phyloP scores from a whole-genome alignment of 129 eudicot species.

The Rutidosis leptorrhynchoides region DNA sequence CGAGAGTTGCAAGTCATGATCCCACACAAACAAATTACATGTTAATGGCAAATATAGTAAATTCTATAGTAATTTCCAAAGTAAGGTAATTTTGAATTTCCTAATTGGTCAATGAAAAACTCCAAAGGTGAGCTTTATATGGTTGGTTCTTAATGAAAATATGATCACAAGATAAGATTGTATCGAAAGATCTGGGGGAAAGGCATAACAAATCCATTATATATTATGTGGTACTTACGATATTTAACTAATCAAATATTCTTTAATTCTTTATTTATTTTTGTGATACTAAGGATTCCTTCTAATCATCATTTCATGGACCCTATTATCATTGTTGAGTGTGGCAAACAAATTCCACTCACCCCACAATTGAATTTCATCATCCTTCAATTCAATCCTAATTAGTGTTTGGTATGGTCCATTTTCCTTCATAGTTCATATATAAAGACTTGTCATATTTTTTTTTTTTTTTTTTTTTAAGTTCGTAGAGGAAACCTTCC shows the following conservation, averaged over 20 bases:
- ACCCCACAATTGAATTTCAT: slow-evolving; percentile 34
- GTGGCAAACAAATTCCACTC: slow-evolving; percentile 52
- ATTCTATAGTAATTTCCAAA: background rate
- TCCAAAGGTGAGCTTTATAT: slow-evolving; percentile 23
- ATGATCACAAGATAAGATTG: slow-evolving; percentile 30
- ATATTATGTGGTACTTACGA: slow-evolving; percentile 23
- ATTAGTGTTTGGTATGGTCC: slow-evolving; percentile 33
- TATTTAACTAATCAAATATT: slow-evolving; percentile 23
- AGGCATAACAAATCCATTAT: slow-evolving; percentile 1
- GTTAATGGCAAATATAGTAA: background rate
- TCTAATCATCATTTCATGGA: slow-evolving; percentile 43
- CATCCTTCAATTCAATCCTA: slow-evolving; percentile 34
- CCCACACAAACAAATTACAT: background rate
- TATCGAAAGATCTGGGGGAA: slow-evolving; percentile 25
- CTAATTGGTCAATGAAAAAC: background rate
- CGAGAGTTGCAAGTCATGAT: too few relatives aligned
- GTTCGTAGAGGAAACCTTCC: too few relatives aligned
- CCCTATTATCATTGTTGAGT: slow-evolving; percentile 47
- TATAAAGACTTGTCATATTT: slow-evolving; percentile 9
- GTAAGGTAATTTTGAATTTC: background rate
- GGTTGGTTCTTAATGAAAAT: slow-evolving; percentile 18
- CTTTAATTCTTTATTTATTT: slow-evolving; percentile 15
- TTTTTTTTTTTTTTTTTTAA: too few relatives aligned
- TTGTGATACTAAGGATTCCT: slow-evolving; percentile 46
- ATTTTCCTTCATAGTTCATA: slow-evolving; percentile 26